phyloP scores from a whole-genome alignment of 257 asterid genomes.

The Przewalskia tangutica region DNA sequence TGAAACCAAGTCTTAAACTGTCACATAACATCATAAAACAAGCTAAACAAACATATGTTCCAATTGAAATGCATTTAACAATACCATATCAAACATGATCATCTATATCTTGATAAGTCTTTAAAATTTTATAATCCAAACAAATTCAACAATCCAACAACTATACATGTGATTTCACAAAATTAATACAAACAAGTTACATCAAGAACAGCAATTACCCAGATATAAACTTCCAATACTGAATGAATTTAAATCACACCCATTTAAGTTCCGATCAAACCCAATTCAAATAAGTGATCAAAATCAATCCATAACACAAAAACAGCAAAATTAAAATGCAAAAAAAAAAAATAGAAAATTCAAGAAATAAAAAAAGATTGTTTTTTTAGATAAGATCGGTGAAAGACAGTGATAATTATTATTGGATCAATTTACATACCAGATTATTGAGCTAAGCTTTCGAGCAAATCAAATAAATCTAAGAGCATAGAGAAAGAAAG shows the following conservation, averaged over 20 bases:
- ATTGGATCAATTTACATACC: slow-evolving; percentile 52
- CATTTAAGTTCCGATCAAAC: slow-evolving; percentile 12
- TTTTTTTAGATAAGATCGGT: slow-evolving; percentile 2
- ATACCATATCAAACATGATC: not conserved
- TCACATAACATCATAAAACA: not conserved
- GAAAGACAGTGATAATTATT: slow-evolving; percentile 1
- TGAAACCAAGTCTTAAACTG: not conserved
- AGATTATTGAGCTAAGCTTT: slow-evolving; percentile 34
- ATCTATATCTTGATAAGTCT: not conserved
- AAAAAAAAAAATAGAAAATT: not conserved
- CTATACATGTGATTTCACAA: not conserved
- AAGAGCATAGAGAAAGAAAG: slow-evolving; percentile 50
- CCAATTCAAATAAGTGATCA: slow-evolving; percentile 16
- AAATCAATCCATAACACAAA: slow-evolving; percentile 33
- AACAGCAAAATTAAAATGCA: slow-evolving; percentile 12
- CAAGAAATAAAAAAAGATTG: not conserved
- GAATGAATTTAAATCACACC: slow-evolving; percentile 27
- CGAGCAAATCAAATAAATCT: slow-evolving; percentile 50
- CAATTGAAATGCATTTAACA: not conserved
- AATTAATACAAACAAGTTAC: slow-evolving; percentile 14
- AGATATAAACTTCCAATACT: slow-evolving; percentile 23
- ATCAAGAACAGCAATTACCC: slow-evolving; percentile 21
- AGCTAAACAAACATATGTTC: not conserved
- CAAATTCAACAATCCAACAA: not conserved
- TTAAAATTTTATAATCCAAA: slow-evolving; percentile 2